Percentiles rank a stretch among this genome's conserved stretches.
phyloP scores from a whole-genome alignment of 371 early-diverging fungal genomes.

The Apophysomyces trapeziformis region DNA sequence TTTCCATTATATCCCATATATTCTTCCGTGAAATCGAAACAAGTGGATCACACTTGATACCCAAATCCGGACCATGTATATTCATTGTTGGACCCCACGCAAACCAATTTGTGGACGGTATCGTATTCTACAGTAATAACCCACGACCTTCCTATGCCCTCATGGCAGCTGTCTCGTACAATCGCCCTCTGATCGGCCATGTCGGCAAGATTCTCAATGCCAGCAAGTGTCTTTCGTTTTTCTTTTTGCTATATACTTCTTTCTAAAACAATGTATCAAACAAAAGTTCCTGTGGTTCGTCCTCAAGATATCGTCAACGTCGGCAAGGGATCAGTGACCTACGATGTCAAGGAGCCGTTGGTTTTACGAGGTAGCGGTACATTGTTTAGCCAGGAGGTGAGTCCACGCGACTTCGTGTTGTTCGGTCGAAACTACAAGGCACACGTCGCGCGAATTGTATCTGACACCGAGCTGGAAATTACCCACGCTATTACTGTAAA shows the following conservation, averaged over 20 bases:
- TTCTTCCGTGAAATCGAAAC: slow-evolving; percentile 90
- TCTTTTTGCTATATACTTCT: not conserved
- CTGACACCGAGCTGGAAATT: slow-evolving; percentile 78
- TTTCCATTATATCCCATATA: slow-evolving; percentile 64
- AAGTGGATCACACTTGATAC: slow-evolving; percentile 86
- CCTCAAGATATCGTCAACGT: slow-evolving; percentile 86
- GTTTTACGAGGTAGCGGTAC: slow-evolving; percentile 71
- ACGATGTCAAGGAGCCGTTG: slow-evolving; percentile 66
- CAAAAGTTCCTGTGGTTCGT: slow-evolving; percentile 88
- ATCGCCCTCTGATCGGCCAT: slow-evolving; percentile 80
- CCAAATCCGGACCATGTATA: slow-evolving; percentile 85
- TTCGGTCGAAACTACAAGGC: slow-evolving; percentile 69
- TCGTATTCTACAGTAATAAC: slow-evolving; percentile 77
- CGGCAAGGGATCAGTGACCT: slow-evolving; percentile 75
- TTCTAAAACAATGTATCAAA: not conserved
- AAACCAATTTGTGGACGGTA: slow-evolving; percentile 95
- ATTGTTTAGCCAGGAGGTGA: slow-evolving; percentile 70
- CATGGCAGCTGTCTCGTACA: slow-evolving; percentile 85
- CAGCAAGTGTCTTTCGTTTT: slow-evolving; percentile 47
- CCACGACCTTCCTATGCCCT: slow-evolving; percentile 83
- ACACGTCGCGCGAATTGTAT: slow-evolving; percentile 76
- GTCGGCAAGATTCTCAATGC: slow-evolving; percentile 76
- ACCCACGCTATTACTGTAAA: slow-evolving; percentile 32
- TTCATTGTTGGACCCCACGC: slow-evolving; percentile 97
- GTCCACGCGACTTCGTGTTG: slow-evolving; percentile 63